Evolutionary conservation across 176 grass and related monocot species (phyloP).

Genomic region (Hordeum marinum): DNA sequence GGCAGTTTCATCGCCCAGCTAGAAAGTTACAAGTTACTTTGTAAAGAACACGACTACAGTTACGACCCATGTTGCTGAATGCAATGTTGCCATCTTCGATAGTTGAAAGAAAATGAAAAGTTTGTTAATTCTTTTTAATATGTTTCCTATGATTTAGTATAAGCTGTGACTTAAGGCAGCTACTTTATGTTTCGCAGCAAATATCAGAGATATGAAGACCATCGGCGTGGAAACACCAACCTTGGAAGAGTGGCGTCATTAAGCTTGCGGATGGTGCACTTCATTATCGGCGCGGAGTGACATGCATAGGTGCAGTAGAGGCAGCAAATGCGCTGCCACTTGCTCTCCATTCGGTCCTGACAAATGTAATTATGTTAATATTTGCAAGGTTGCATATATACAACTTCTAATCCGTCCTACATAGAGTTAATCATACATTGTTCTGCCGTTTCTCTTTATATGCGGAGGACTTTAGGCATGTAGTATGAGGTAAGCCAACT

Average conservation of each 20-base stretch:
- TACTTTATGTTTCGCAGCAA: slow-evolving; percentile 44
- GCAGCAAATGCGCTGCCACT: not conserved
- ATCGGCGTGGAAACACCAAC: slow-evolving; percentile 67
- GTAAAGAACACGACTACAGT: not conserved
- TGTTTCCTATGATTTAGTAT: not conserved
- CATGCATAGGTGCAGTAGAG: not conserved
- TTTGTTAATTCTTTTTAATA: not conserved
- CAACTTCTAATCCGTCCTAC: not conserved
- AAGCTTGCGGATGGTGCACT: not conserved
- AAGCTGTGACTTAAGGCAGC: not conserved
- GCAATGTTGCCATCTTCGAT: not conserved
- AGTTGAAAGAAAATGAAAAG: no score
- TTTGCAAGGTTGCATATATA: not conserved
- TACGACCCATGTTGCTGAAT: not conserved
- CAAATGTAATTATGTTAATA: not conserved
- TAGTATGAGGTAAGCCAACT: not conserved
- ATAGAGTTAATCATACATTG: not conserved
- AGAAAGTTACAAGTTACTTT: not conserved
- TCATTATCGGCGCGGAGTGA: not conserved
- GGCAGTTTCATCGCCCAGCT: not conserved
- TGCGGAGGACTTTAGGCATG: not conserved
- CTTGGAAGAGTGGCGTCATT: slow-evolving; percentile 67
- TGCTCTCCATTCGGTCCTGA: not conserved
- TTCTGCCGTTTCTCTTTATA: not conserved
- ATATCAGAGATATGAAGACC: slow-evolving; percentile 85